Base-by-base conservation (phyloP, 495 filamentous ascomycete species). In the Talaromyces ruber region DNA sequence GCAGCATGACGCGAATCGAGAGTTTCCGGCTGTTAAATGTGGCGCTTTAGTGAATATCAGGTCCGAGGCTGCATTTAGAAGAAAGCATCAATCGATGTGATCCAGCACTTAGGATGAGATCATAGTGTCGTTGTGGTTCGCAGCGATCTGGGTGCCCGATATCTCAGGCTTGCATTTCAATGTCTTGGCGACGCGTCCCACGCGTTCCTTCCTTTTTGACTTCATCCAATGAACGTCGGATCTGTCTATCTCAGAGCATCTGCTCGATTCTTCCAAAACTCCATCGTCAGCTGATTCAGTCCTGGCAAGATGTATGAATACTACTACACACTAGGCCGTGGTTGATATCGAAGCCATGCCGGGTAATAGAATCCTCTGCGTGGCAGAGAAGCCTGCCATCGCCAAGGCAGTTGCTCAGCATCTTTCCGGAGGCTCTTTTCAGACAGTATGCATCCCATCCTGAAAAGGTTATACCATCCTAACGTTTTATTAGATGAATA, bases 371-470 rank as follows among this genome's bases (percentile, higher is more conserved):
- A 86, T 96, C 64, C 81, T 98, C 26, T 98, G 95, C 70, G 92
- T 98, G 65, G 94, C 94, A 61, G 94, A 98, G 70, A 98, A 98
- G 76, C 92, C 92, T 59, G 93, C 93, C 34, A 98, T 98, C 62
- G 89, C 94, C 58, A 96, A 92, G 74, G 91, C 94, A 51, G 95
- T 98, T 57, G 88, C 94, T 32, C 82, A 85, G 57, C 93, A 97
- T 76, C 81, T 98, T 55, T 87, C 88, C 22, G 92, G 91, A 58
- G 90, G 91, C 54, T 72, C 78, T 26, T 81, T 86, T 59, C 82
- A 83, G 70, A 85, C 81, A 43, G 92, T 95, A 77, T 73, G 85
- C 83, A 53, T 22, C 18, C 9, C 28, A 51, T 29, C 5, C 71
- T 74, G 58, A 82, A 30, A 6, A 32, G 37, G 21, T 32, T 47